These are phyloP conservation scores for Saccharomyces cerevisiae DNA, from an alignment of 805 yeast species.

Conservation along the genomic window DNA sequence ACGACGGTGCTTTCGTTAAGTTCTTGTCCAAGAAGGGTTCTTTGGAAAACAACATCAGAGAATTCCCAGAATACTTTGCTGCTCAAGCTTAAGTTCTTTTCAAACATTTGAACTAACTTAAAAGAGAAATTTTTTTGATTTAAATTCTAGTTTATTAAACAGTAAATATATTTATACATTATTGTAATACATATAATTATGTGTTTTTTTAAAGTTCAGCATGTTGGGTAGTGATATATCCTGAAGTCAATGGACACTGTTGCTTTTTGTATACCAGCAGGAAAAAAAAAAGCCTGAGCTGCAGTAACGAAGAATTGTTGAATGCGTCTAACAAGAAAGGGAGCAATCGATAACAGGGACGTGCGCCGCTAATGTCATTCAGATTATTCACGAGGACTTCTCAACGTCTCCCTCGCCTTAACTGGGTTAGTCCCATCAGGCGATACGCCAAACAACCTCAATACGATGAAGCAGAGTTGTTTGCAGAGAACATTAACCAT, in stretches of 20 bases:
- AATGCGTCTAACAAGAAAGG: background rate
- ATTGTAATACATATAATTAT: background rate
- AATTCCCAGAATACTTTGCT: slow-evolving; percentile 80
- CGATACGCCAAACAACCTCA: slow-evolving; percentile 8
- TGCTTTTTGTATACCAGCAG: background rate
- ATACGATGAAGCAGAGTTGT: slow-evolving; percentile 29
- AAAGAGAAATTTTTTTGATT: background rate
- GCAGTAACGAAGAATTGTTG: background rate
- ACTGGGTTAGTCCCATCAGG: background rate
- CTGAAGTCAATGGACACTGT: background rate
- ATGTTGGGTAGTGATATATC: background rate
- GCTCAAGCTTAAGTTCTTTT: slow-evolving; percentile 33
- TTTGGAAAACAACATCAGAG: slow-evolving; percentile 80
- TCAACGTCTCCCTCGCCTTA: background rate
- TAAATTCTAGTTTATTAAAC: background rate
- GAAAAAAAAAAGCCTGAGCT: background rate
- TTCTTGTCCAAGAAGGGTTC: slow-evolving; percentile 96
- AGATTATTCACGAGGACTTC: background rate
- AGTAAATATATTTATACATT: background rate
- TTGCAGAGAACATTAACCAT: slow-evolving; percentile 21
- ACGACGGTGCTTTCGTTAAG: slow-evolving; percentile 99
- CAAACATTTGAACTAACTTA: background rate
- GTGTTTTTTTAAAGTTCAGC: background rate
- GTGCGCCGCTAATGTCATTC: background rate
- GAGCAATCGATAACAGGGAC: background rate